Conservation (phyloP, 2,329 filamentous ascomycete genomes). For the Curvularia sp. region DNA sequence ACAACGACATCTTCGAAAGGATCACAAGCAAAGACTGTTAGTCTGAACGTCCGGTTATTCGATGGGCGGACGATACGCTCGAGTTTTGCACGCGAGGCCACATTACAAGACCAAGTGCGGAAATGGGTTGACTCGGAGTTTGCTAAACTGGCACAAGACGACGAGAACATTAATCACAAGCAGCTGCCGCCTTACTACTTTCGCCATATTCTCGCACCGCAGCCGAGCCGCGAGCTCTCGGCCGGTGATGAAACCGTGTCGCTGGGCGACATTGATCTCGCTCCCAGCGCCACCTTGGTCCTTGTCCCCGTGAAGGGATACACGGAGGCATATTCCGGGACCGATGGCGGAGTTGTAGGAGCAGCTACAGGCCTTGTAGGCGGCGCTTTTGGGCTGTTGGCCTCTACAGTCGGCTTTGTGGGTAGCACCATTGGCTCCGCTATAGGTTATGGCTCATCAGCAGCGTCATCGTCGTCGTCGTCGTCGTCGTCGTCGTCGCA, state of each 20-base stretch:
- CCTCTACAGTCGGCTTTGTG: slow-evolving; percentile 44
- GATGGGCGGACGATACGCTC: slow-evolving; percentile 81
- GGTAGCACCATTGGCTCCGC: slow-evolving; percentile 44
- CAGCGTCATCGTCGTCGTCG: not conserved
- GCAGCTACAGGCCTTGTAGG: slow-evolving; percentile 44
- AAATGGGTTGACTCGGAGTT: slow-evolving; percentile 71
- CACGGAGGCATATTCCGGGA: slow-evolving; percentile 63
- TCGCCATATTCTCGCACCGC: slow-evolving; percentile 80
- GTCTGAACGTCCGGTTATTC: slow-evolving; percentile 79
- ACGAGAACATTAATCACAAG: slow-evolving; percentile 31
- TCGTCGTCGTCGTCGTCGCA: slow-evolving; percentile 10
- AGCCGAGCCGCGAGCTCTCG: slow-evolving; percentile 76
- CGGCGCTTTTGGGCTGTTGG: slow-evolving; percentile 46
- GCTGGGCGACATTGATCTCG: slow-evolving; percentile 73
- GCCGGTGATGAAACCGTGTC: slow-evolving; percentile 75
- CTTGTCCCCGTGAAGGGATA: slow-evolving; percentile 74
- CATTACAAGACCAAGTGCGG: slow-evolving; percentile 71
- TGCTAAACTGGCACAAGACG: slow-evolving; percentile 30
- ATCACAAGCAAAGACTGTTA: slow-evolving; percentile 43
- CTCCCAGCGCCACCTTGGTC: slow-evolving; percentile 82
- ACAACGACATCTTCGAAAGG: slow-evolving; percentile 32
- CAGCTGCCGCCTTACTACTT: slow-evolving; percentile 73
- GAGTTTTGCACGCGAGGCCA: slow-evolving; percentile 70
- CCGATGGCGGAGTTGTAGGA: slow-evolving; percentile 39
- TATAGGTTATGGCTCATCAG: slow-evolving; percentile 28